Percentiles rank a stretch among this genome's conserved stretches.
Conservation (phyloP, 306 rosid genomes). For the Canavalia ensiformis region DNA sequence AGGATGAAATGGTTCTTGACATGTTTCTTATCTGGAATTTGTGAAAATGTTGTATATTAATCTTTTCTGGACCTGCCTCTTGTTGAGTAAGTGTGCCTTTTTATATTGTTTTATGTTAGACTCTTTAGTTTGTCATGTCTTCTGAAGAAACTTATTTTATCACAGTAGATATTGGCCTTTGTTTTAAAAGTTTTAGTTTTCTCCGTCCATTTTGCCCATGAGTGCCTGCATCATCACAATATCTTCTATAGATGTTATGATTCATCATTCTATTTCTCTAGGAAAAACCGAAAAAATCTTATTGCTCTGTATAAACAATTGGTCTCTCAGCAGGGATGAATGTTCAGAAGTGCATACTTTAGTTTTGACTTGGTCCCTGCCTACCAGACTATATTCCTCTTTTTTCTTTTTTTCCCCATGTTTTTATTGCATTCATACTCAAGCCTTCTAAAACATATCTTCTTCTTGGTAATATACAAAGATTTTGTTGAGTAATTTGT, state of each 20-base stretch:
- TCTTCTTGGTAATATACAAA: conserved; percentile 1
- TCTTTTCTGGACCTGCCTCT: not conserved
- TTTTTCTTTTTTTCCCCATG: not conserved
- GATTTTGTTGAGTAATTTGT: conserved; percentile 30
- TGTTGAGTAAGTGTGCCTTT: not conserved
- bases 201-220: not conserved
- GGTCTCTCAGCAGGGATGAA: not conserved
- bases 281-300: not conserved
- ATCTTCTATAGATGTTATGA: not conserved
- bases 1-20: too few species aligned
- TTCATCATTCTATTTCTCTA: not conserved
- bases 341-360: not conserved
- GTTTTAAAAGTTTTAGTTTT: conserved; percentile 7
- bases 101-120: not conserved
- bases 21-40: not conserved
- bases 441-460: not conserved
- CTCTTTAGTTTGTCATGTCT: too few species aligned
- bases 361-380: not conserved
- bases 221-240: not conserved
- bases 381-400: not conserved
- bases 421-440: not conserved
- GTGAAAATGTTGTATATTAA: not conserved
- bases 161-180: not conserved
- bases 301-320: not conserved
- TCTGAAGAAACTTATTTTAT: not conserved